Base-by-base conservation (phyloP, 2,329 filamentous ascomycete species). In the Aspergillus ochraceus region DNA sequence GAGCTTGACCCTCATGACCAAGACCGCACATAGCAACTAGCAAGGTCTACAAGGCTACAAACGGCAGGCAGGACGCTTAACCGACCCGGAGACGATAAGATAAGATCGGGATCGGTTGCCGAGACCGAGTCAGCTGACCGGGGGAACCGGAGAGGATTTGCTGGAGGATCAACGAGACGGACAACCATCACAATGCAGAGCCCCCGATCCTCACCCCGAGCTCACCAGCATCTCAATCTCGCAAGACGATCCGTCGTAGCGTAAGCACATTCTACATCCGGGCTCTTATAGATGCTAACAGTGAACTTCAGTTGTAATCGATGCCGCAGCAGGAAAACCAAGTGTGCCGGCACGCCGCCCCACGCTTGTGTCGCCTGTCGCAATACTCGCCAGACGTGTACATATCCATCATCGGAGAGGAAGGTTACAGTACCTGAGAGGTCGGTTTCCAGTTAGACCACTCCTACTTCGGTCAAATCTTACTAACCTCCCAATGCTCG, bases 331-430 rank as follows among this genome's bases (percentile, higher is more conserved):
- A 65, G 74, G 36, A 76, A 76, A 56, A 73, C 71, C 11, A 71
- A 72, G 54, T 77, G 75, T 54, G 68, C 67, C 26, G 74, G 74
- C 9, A 72, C 61, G 36, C 71, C 73, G 11, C 75, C 74, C 1
- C 64, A 67, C 17, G 71, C 72, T 5, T 77, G 74, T 56, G 66
- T 69, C 29, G 68, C 71, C 11, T 76, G 74, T 50, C 68, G 70
- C 32, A 72, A 74, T 52, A 70, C 61, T 1, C 70, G 70, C 2
- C 68, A 70, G 5, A 49, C 61, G n/a, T 76, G 74, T 62, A 64
- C 74, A 19, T 77, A 75, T 58, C 70, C 74, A 0, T 74, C 76
- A 62, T 68, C 70, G 5, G 74, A 76, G 46, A 75, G 73, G 52
- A 66, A 72, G 11, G 64, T 76, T 10, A 71, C 71, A 2, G 70